phyloP scores from a whole-genome alignment of 257 asterid species.

The Agastache rugosa region DNA sequence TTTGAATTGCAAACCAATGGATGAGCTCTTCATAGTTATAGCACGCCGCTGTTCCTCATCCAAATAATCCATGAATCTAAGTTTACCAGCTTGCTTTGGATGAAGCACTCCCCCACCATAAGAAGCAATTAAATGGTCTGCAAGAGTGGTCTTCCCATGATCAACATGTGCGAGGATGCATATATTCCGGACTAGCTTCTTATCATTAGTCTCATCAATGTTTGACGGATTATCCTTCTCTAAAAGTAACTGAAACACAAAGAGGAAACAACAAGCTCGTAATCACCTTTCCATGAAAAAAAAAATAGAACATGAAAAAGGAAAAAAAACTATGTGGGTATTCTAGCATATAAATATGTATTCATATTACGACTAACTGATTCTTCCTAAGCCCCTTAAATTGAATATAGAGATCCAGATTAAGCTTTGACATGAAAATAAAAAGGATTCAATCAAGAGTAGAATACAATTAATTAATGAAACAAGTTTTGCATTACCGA shows the following conservation, averaged over 20 bases:
- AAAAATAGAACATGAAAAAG: not conserved
- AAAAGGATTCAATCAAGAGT: not conserved
- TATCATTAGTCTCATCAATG: conserved; percentile 37
- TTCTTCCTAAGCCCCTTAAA: conserved; percentile 10
- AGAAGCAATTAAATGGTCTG: conserved; percentile 89
- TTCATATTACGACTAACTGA: not conserved
- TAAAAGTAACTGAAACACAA: conserved; percentile 17
- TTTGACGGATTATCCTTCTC: conserved; percentile 27
- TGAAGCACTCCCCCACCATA: conserved; percentile 94
- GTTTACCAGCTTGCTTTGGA: conserved; percentile 96
- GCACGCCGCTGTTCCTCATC: conserved; percentile 99
- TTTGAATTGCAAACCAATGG: conserved; percentile 67
- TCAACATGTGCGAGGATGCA: conserved; percentile 99
- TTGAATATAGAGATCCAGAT: not conserved
- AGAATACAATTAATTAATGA: not conserved
- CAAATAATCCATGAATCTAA: conserved; percentile 92
- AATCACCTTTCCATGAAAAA: not conserved
- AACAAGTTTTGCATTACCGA: not conserved
- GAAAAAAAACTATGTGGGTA: not conserved
- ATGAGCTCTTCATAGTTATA: conserved; percentile 96
- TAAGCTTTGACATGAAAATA: not conserved
- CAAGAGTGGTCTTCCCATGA: conserved; percentile 96
- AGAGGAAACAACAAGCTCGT: conserved; percentile 1
- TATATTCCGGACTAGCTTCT: conserved; percentile 60
- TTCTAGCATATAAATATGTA: conserved; percentile 12